Conservation (phyloP, 495 filamentous ascomycete genomes). For the Hyaloscypha variabilis region DNA sequence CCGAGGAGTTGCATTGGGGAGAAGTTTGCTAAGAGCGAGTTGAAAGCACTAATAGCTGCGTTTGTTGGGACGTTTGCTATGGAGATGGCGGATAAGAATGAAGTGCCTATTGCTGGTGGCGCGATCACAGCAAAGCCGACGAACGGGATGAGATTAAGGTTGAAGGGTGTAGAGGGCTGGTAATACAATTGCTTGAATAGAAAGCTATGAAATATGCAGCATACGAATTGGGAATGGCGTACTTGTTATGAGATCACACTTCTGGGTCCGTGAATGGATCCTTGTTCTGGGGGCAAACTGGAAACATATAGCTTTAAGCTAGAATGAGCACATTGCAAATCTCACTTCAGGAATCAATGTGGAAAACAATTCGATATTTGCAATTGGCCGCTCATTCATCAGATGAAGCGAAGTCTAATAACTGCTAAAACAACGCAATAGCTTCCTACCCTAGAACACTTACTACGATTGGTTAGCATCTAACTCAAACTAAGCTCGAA, state of each 20-base stretch:
- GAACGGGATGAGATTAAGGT: constrained; percentile 64
- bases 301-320: no score
- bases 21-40: constrained; percentile 70
- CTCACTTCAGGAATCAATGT: neutral
- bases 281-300: no score
- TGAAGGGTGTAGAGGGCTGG: constrained; percentile 66
- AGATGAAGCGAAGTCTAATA: neutral
- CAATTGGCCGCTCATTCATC: constrained; percentile 4
- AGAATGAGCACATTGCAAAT: neutral
- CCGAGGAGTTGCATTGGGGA: constrained; percentile 52
- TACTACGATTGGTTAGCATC: neutral
- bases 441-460: neutral
- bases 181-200: no score
- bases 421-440: neutral
- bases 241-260: no score
- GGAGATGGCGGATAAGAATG: constrained; percentile 41
- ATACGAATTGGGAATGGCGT: no score
- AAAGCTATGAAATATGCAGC: no score
- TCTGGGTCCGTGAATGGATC: no score
- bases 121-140: constrained; percentile 64
- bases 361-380: neutral
- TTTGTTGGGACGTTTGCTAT: constrained; percentile 64
- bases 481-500: no score
- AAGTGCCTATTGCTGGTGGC: constrained; percentile 50
- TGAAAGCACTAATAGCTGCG: constrained; percentile 66